Percentiles rank a stretch among this genome's conserved stretches.
Evolutionary conservation across 345 rosid species (phyloP).

Genomic region (Eucalyptus microcorys): DNA sequence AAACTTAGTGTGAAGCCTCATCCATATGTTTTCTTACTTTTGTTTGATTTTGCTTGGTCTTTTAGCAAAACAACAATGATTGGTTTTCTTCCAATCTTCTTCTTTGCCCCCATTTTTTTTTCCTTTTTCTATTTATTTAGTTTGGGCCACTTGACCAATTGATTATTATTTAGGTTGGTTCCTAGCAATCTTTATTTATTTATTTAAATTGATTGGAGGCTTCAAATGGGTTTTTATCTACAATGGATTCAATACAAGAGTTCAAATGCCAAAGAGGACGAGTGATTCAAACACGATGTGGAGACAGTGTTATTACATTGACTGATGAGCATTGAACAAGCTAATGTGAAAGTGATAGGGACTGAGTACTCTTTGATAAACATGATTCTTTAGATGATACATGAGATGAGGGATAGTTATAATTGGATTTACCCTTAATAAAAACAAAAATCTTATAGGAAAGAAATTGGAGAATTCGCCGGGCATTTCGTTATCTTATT

Average conservation of each 20-base stretch:
- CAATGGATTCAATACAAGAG: neutral
- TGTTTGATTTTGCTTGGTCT: neutral
- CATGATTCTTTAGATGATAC: neutral
- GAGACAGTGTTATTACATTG: neutral
- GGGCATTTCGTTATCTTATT: neutral
- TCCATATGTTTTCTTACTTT: neutral
- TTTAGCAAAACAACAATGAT: neutral
- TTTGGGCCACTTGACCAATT: neutral
- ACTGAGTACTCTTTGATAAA: neutral
- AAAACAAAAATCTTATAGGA: neutral
- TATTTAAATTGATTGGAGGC: neutral
- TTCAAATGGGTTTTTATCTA: neutral
- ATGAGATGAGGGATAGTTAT: neutral
- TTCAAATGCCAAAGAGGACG: neutral
- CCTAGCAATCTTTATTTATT: neutral
- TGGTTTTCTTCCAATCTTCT: neutral
- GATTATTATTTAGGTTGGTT: neutral
- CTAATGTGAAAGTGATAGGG: neutral
- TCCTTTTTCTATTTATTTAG: neutral
- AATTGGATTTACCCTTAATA: neutral
- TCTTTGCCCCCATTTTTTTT: neutral
- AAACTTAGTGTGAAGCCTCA: neutral
- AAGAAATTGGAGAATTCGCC: neutral
- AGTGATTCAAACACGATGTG: neutral
- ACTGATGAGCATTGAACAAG: neutral